Conservation (phyloP, 768 basidiomycete species). For the Lepiota venenata region DNA sequence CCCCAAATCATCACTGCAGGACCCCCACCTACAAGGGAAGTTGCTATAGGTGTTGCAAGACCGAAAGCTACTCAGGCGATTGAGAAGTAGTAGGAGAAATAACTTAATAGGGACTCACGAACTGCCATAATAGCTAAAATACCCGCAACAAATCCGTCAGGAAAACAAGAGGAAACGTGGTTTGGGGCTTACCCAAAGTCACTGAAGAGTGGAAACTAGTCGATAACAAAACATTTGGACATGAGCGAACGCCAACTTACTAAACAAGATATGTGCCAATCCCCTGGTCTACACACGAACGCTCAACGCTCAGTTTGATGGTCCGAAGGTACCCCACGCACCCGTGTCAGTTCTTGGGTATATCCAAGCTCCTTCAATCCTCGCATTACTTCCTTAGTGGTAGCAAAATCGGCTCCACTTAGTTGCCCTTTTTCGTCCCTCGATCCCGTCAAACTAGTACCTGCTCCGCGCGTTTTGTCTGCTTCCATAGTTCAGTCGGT, state of each 20-base stretch:
- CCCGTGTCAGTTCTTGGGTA: slow-evolving; percentile 51
- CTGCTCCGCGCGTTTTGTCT: not conserved
- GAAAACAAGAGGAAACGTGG: not conserved
- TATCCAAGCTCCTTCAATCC: slow-evolving; percentile 53
- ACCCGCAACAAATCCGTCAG: not conserved
- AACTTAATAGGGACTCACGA: slow-evolving; percentile 38
- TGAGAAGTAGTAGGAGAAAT: not conserved
- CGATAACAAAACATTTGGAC: not conserved
- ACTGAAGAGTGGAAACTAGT: slow-evolving; percentile 25
- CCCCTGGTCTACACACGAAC: slow-evolving; percentile 39
- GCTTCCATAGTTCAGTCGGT: not conserved
- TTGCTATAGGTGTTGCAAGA: slow-evolving; percentile 53
- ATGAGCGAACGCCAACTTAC: slow-evolving; percentile 28
- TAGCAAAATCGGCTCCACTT: not conserved
- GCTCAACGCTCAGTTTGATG: not conserved
- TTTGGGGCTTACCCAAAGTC: slow-evolving; percentile 38
- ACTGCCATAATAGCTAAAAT: slow-evolving; percentile 58
- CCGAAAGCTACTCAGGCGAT: slow-evolving; percentile 39
- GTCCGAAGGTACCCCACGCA: slow-evolving; percentile 18
- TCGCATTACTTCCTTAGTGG: slow-evolving; percentile 19
- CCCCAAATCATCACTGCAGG: slow-evolving; percentile 60
- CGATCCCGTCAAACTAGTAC: not conserved
- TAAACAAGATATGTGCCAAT: slow-evolving; percentile 50
- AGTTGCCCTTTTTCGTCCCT: not conserved
- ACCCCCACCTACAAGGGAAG: slow-evolving; percentile 51